Base-by-base conservation (phyloP, 2,329 filamentous ascomycete genomes). In the Cladosporium sp. region DNA sequence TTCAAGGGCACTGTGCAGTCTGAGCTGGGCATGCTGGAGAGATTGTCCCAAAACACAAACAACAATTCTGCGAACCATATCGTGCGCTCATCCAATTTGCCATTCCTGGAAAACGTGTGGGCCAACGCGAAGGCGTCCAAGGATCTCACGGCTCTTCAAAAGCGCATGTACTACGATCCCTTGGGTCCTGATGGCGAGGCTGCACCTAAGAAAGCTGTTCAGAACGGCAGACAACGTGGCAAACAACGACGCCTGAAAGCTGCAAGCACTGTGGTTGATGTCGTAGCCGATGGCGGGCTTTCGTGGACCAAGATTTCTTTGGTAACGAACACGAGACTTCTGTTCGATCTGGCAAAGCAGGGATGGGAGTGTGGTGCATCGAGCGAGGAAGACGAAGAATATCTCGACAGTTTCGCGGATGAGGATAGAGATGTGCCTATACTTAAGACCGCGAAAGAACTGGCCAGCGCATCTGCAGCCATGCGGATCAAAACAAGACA, bases 301-400 rank as follows among this genome's bases (percentile, higher is more conserved):
- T 80, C 85, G 65, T 90, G 87, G 87, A 80, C 86, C 56, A 88
- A 88, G 69, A 82, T 89, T 1, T 88, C 84, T 5, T 86, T 85
- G 4, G 75, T 87, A 22, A 86, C 84, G 0, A 82, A 87, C 63
- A 84, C 80, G 59, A 78, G 86, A 54, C 73, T 90, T 30, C 72
- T 88, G 17, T 87, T 86, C 67, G 87, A 89, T 64, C 79, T 89
- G 63, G 87, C 87, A 3, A 87, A 88, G 69, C 80, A 85, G 59
- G 86, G 87, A 11, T 88, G 84, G 81, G 82, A 84, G 63, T 75
- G 74, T 17, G 80, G 81, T 47, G 72, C 69, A 5, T 75, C 76
- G 22, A 73, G 73, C 0, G 78, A 80, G 11, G 76, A 80, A n/a
- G 75, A 74, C 63, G 71, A 75, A 55, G 66, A 43, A 45, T 50